Evolutionary conservation across 148 eudicot genomes (phyloP).

Genomic region (Amaranthus palmeri): DNA sequence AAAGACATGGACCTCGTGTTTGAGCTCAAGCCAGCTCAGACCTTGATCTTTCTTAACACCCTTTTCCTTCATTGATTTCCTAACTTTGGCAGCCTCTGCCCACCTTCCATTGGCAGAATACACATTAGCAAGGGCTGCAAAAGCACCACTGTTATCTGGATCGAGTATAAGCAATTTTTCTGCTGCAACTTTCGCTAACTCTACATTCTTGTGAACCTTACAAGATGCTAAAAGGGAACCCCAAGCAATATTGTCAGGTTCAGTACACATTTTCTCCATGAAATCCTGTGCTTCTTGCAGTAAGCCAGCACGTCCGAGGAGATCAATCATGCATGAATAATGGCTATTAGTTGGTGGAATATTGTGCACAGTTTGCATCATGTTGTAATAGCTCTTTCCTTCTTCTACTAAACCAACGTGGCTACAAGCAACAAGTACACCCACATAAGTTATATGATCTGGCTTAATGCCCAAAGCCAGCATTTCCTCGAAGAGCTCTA

Average conservation of each 20-base stretch:
- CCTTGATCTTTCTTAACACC: constrained; percentile 49
- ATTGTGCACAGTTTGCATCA: constrained; percentile 37
- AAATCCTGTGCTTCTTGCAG: constrained; percentile 44
- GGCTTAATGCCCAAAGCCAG: constrained; percentile 31
- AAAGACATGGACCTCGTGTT: constrained; percentile 33
- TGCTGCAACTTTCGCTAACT: constrained; percentile 36
- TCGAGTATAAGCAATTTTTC: constrained; percentile 35
- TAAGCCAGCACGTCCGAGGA: constrained; percentile 43
- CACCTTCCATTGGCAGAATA: constrained; percentile 39
- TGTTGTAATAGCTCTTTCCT: constrained; percentile 36
- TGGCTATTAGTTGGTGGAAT: constrained; percentile 34
- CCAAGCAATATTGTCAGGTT: constrained; percentile 42
- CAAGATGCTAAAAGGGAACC: constrained; percentile 46
- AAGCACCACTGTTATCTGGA: constrained; percentile 47
- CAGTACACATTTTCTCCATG: constrained; percentile 36
- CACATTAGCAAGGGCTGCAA: constrained; percentile 38
- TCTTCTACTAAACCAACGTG: constrained; percentile 39
- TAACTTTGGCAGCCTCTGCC: constrained; percentile 36
- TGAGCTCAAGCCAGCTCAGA: constrained; percentile 41
- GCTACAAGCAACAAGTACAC: constrained; percentile 39
- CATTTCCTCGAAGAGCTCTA: constrained; percentile 38
- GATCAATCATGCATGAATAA: constrained; percentile 47
- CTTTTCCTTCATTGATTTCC: constrained; percentile 36
- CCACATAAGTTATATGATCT: constrained; percentile 42
- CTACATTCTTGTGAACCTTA: constrained; percentile 34